Evolutionary conservation across 768 basidiomycete genomes (phyloP), one percentile per base, ranked within the genome.

Genomic region (Collybia sp.): DNA sequence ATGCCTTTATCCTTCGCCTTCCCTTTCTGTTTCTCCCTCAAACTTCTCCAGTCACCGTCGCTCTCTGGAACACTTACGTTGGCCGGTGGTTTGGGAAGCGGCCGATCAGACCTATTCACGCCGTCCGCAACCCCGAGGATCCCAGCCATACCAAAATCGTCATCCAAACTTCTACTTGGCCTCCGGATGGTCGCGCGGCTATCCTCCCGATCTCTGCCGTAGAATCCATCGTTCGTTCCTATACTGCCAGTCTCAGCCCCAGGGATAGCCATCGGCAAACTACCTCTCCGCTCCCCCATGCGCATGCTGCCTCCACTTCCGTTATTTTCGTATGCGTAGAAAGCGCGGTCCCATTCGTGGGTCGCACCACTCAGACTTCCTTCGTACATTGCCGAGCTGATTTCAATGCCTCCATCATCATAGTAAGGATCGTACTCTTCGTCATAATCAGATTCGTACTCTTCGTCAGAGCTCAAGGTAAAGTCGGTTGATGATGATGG

Each of bases 251-350:
- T 35, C 11, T 60, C 53, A 3, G 60, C 56, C 13, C 68, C 72
- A 13, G 81, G 76, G 11, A 83, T 82, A 35, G 72, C 70, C 65
- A 83, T 76, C n/a, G 84, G 82, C 12, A 77, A 55, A 53, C 82
- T 85, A 11, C 78, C 78, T 47, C 77, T 69, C 45, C 80, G 70
- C 34, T 52, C 57, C 47, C 51, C 52, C 1, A 58, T 30, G 18
- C 60, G 56, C 46, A 58, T 20, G 15, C 54, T 42, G 45, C 63
- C 53, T 35, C 63, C 58, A 52, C 55, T 53, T 42, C 58, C 25
- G 38, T 55, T 55, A 40, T 58, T 43, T 40, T 54, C 51, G 30
- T 57, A 47, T 44, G 53, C 51, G 42, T 56, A 56, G 17, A 62
- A 53, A 10, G 51, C 49, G 18, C 53, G 53, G 12, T 60, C 60